Percentiles rank a stretch among this genome's conserved stretches.
Conservation (phyloP, 495 filamentous ascomycete species). For the Aspergillus biplanus region DNA sequence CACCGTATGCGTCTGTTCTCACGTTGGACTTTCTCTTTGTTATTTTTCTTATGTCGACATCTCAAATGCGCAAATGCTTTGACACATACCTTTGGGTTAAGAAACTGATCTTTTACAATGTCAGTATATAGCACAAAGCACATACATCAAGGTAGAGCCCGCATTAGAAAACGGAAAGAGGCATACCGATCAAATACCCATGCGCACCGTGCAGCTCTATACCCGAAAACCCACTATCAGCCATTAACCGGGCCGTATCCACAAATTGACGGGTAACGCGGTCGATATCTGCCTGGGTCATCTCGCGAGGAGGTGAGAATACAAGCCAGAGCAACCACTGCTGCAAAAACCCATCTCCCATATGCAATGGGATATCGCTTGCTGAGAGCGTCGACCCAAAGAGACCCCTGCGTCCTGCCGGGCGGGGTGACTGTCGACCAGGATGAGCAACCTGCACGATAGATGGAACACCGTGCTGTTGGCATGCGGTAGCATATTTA, state of each 20-base stretch:
- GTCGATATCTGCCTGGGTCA: slow-evolving; percentile 55
- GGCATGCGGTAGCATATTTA: slow-evolving; percentile 49
- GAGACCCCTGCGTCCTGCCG: slow-evolving; percentile 48
- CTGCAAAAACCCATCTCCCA: slow-evolving; percentile 43
- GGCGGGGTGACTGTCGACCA: slow-evolving; percentile 56
- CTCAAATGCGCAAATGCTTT: not conserved
- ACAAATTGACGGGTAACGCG: slow-evolving; percentile 50
- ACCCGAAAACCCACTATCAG: slow-evolving; percentile 57
- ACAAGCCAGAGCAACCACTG: slow-evolving; percentile 35
- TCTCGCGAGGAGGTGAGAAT: slow-evolving; percentile 50
- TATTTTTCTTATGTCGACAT: not conserved
- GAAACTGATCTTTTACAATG: slow-evolving; percentile 40
- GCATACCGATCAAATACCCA: slow-evolving; percentile 59
- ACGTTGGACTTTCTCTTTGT: slow-evolving; percentile 40
- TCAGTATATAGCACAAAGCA: slow-evolving; percentile 15
- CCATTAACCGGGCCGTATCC: slow-evolving; percentile 48
- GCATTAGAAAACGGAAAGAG: slow-evolving; percentile 9
- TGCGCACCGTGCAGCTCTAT: slow-evolving; percentile 63
- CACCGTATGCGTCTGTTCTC: slow-evolving; percentile 54
- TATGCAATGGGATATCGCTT: slow-evolving; percentile 44
- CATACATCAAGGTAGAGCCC: not conserved
- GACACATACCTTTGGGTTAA: slow-evolving; percentile 42
- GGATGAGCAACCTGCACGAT: slow-evolving; percentile 64
- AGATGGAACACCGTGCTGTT: slow-evolving; percentile 50
- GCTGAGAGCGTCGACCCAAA: slow-evolving; percentile 52